These are phyloP conservation scores for Hortiboletus campestris DNA, from an alignment of 768 basidiomycete genomes.

Conservation along the genomic window DNA sequence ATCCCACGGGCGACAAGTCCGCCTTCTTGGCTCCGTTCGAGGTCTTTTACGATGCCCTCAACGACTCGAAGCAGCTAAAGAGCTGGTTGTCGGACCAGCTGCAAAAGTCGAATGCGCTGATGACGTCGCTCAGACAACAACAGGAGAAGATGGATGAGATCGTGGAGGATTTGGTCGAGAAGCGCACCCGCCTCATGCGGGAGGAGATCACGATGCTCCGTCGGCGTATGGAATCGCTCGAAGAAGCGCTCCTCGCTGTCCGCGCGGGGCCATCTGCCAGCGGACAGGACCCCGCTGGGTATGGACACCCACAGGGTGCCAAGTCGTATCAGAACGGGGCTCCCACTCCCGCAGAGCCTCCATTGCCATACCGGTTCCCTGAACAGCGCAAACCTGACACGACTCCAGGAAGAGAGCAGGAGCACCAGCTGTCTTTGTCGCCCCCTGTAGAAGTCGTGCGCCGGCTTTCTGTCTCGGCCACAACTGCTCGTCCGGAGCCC, in stretches of 20 bases:
- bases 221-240: slow-evolving; percentile 67
- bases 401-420: slow-evolving; percentile 43
- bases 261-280: slow-evolving; percentile 22
- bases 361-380: slow-evolving; percentile 48
- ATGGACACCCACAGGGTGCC: slow-evolving; percentile 18
- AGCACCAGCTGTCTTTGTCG: slow-evolving; percentile 38
- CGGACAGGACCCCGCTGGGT: slow-evolving; percentile 12
- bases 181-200: slow-evolving; percentile 53
- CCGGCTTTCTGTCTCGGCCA: slow-evolving; percentile 47
- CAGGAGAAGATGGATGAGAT: slow-evolving; percentile 61
- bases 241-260: slow-evolving; percentile 40
- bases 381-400: slow-evolving; percentile 35
- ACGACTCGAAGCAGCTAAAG: slow-evolving; percentile 78
- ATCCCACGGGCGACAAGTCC: slow-evolving; percentile 61
- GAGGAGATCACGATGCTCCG: slow-evolving; percentile 61
- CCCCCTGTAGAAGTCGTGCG: slow-evolving; percentile 48
- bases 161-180: slow-evolving; percentile 62
- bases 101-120: slow-evolving; percentile 55
- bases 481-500: slow-evolving; percentile 43
- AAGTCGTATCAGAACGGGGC: slow-evolving; percentile 41
- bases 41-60: slow-evolving; percentile 79
- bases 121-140: slow-evolving; percentile 52
- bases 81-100: slow-evolving; percentile 73
- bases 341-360: slow-evolving; percentile 27
- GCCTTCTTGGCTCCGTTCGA: slow-evolving; percentile 84